These are phyloP conservation scores for Lentinula boryana DNA, from an alignment of 768 basidiomycete species.

Conservation along the genomic window DNA sequence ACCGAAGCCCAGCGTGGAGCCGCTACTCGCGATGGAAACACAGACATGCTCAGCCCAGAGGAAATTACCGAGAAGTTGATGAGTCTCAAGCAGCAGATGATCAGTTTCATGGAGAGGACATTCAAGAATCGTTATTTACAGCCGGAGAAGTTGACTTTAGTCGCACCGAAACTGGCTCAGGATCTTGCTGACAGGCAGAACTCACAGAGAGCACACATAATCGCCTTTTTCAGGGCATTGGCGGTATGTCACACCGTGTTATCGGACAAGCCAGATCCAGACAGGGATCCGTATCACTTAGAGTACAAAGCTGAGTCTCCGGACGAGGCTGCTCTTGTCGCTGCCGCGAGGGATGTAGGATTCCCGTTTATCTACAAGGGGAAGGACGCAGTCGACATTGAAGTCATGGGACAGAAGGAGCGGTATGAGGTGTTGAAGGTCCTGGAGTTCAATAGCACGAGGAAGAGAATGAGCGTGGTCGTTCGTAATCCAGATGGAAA, in stretches of 20 bases:
- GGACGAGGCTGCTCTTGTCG: slow-evolving; percentile 92
- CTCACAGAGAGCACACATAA: slow-evolving; percentile 59
- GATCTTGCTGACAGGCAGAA: slow-evolving; percentile 61
- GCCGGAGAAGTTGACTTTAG: slow-evolving; percentile 75
- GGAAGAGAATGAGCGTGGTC: slow-evolving; percentile 95
- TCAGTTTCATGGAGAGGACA: slow-evolving; percentile 60
- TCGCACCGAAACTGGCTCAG: slow-evolving; percentile 79
- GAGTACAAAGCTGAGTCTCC: slow-evolving; percentile 97
- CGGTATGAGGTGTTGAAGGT: slow-evolving; percentile 72
- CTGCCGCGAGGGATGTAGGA: slow-evolving; percentile 86
- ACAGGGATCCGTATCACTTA: slow-evolving; percentile 52
- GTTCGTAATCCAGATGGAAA: slow-evolving; percentile 80
- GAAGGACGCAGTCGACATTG: slow-evolving; percentile 77
- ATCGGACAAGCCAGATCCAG: slow-evolving; percentile 65
- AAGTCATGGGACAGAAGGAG: slow-evolving; percentile 87
- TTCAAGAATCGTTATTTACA: slow-evolving; percentile 91
- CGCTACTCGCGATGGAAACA: slow-evolving; percentile 73
- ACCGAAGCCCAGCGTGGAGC: slow-evolving; percentile 95
- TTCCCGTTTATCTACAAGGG: slow-evolving; percentile 82
- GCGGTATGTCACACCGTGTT: slow-evolving; percentile 91
- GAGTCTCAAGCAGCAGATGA: slow-evolving; percentile 69
- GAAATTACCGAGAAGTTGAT: slow-evolving; percentile 67
- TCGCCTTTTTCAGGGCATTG: slow-evolving; percentile 92
- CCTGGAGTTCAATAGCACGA: slow-evolving; percentile 90
- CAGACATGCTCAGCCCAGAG: slow-evolving; percentile 57